Conservation (phyloP, 331 rosid species). For the Cucumis variabilis region DNA sequence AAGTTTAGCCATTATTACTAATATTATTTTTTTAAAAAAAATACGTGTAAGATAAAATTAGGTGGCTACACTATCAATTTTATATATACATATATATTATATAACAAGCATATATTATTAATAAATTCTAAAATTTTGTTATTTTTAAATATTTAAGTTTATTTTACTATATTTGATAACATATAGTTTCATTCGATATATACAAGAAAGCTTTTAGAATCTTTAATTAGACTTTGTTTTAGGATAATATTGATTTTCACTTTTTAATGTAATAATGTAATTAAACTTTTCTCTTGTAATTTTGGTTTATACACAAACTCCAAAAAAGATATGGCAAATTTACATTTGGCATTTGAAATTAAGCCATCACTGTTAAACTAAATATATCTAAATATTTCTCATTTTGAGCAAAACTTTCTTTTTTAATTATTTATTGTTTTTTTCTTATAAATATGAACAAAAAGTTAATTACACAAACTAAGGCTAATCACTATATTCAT, state of each 20-base stretch:
- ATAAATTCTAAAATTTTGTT: too few relatives aligned
- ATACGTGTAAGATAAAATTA: too few relatives aligned
- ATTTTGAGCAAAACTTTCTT: neutral
- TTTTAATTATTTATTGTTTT: too few relatives aligned
- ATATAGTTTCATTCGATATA: too few relatives aligned
- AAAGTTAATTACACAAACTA: neutral
- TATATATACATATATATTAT: too few relatives aligned
- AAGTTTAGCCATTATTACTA: too few relatives aligned
- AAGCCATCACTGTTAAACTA: neutral
- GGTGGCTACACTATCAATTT: too few relatives aligned
- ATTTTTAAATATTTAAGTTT: too few relatives aligned
- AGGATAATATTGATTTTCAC: neutral
- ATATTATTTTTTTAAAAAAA: too few relatives aligned
- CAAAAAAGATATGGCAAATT: neutral
- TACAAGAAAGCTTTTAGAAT: too few relatives aligned
- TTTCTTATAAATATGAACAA: neutral
- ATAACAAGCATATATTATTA: too few relatives aligned
- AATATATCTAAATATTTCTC: neutral
- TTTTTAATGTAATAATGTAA: neutral
- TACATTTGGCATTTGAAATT: neutral
- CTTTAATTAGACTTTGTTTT: neutral
- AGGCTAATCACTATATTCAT: neutral
- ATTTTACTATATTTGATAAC: too few relatives aligned
- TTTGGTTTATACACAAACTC: neutral
- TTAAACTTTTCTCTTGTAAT: neutral